Base-by-base conservation (phyloP, 345 rosid genomes). In the Pistacia atlantica region DNA sequence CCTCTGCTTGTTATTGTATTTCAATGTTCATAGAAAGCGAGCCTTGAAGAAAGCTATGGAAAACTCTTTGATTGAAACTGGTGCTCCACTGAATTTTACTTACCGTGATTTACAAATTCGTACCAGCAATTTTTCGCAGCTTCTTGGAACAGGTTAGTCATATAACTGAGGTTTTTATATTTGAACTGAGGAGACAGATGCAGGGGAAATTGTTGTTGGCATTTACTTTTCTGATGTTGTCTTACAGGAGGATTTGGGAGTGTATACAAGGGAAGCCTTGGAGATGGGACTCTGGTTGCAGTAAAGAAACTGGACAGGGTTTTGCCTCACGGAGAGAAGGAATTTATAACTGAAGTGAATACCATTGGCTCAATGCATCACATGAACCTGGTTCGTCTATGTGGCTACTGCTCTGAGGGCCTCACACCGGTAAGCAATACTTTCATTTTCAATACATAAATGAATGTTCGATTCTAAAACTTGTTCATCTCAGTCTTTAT, bases 351-450 rank as follows among this genome's bases (percentile, higher is more conserved):
- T n/a, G 98, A 93, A 87, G 95, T 93, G 51, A 87, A 91, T 76
- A 87, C 97, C n/a, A 90, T 93, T 56, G 85, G 98, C 49, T 91
- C 91, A n/a, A 89, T 90, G 85, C 98, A 93, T 85, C 98, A 93
- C 78, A 77, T 90, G 88, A 91, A 87, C 81, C 86, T 93, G 55
- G 96, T 91, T 72, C 95, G 86, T 33, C 84, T 93, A 22, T 86
- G 90, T 2, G 97, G 96, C 16, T 93, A 87, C 78, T 93, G 96
- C 86, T 86, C 94, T 0, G 94, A 93, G 65, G 89, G 88, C 51
- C 51, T 81, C 92, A 14, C 88, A 89, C 9, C 88, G 98, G 98
- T 90, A 85, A 74, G 74, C 46, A 60, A 25, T 17, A 35, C 31
- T 57, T 13, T 45, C 38, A 54, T 45, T 28, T 67, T 11, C 54